Evolutionary conservation across 306 rosid species (phyloP).

Genomic region (Mucuna pruriens): DNA sequence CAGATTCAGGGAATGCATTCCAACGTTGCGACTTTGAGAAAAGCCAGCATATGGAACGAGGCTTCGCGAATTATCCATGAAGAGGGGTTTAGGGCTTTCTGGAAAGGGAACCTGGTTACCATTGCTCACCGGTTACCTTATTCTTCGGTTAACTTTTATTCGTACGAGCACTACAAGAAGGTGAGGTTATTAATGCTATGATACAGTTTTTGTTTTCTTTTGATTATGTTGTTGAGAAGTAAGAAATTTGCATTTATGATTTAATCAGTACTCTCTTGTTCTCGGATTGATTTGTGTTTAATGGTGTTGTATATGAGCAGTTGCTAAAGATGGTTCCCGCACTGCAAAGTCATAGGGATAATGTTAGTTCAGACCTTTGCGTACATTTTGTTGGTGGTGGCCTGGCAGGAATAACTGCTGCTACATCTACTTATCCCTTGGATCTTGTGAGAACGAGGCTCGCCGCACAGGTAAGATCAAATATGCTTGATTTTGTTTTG

Average conservation of each 20-base stretch:
- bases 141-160: conserved; percentile 89
- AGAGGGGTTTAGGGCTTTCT: conserved; percentile 95
- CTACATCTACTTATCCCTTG: conserved; percentile 88
- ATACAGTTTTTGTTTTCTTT: neutral
- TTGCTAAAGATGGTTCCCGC: conserved; percentile 60
- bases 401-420: conserved; percentile 93
- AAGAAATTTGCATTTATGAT: neutral
- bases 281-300: neutral
- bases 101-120: conserved; percentile 98
- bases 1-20: conserved; percentile 99
- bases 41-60: conserved; percentile 88
- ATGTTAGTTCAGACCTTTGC: conserved; percentile 62
- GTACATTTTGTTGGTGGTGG: conserved; percentile 91
- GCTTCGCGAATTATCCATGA: conserved; percentile 87
- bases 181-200: conserved; percentile 57
- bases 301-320: conserved; percentile 47
- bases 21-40: conserved; percentile 73
- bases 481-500: neutral
- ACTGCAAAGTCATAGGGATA: conserved; percentile 56
- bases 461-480: conserved; percentile 83
- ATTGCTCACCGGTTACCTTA: conserved; percentile 96
- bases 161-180: conserved; percentile 91
- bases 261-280: neutral
- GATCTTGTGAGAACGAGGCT: conserved; percentile 99
- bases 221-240: neutral